Conservation (phyloP, 164 flowering plant genomes). For the Magnolia kwangsiensis region DNA sequence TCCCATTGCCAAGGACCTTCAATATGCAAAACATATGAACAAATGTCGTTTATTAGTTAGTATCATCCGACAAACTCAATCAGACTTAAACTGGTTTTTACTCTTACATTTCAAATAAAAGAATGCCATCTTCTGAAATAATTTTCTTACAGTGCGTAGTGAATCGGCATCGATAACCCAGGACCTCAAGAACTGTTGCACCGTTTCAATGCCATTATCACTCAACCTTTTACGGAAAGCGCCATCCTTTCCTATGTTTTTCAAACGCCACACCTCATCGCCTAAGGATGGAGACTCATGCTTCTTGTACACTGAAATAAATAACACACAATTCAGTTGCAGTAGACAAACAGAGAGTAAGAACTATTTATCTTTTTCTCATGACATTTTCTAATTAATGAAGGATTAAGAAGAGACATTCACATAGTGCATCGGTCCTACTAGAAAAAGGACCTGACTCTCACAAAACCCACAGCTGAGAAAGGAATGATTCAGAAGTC, state of each 20-base stretch:
- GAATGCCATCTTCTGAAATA: not conserved
- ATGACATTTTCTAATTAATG: not conserved
- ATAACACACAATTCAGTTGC: too few relatives aligned
- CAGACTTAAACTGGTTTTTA: not conserved
- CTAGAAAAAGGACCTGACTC: not conserved
- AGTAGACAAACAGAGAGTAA: too few relatives aligned
- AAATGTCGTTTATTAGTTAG: constrained; percentile 11
- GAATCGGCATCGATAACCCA: constrained; percentile 28
- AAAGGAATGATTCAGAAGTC: not conserved
- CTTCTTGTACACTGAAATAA: constrained; percentile 69
- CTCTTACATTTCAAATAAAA: not conserved
- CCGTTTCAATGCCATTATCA: constrained; percentile 39
- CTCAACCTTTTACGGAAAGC: constrained; percentile 52
- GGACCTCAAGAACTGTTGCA: constrained; percentile 63
- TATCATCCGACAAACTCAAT: not conserved
- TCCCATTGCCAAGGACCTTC: constrained; percentile 54
- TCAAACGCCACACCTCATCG: constrained; percentile 86
- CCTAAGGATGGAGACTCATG: constrained; percentile 69
- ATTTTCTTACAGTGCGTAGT: constrained; percentile 52
- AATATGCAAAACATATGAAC: constrained; percentile 5
- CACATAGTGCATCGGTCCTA: not conserved
- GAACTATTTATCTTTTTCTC: not conserved
- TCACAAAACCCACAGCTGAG: not conserved
- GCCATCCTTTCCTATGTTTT: constrained; percentile 79
- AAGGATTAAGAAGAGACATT: not conserved